Percentiles rank a stretch among this genome's conserved stretches.
Evolutionary conservation across 2,329 filamentous ascomycete genomes (phyloP).

Genomic region (Cytospora leucostoma): DNA sequence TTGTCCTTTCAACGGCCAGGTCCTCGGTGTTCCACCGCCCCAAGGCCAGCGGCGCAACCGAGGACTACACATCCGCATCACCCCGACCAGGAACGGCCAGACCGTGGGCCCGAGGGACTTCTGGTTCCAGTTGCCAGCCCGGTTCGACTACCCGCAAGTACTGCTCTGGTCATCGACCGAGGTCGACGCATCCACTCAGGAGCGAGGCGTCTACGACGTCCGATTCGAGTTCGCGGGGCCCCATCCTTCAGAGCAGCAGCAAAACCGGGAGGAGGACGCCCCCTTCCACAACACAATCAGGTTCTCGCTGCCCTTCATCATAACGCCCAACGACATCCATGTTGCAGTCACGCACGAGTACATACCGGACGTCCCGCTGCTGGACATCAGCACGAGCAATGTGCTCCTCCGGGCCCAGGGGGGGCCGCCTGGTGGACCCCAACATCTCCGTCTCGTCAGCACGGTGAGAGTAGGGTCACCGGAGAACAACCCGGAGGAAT

Average conservation of each 20-base stretch:
- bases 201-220: not conserved
- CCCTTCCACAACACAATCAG: not conserved
- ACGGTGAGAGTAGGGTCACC: too few species aligned
- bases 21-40: not conserved
- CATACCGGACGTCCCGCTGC: not conserved
- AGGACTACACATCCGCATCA: not conserved
- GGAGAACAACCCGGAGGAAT: too few species aligned
- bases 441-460: too few species aligned
- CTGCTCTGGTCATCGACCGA: not conserved
- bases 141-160: not conserved
- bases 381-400: not conserved
- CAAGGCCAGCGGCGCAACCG: not conserved
- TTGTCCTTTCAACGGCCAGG: constrained; percentile 14
- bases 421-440: too few species aligned
- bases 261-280: not conserved
- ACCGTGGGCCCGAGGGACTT: not conserved
- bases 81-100: not conserved
- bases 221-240: not conserved
- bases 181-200: not conserved
- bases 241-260: not conserved
- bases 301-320: not conserved
- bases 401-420: not conserved
- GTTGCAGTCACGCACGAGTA: not conserved
- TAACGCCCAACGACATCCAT: not conserved
- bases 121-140: constrained; percentile 1